phyloP scores from a whole-genome alignment of 1,284 basidiomycete species.

The Mrakiaceae sp. region DNA sequence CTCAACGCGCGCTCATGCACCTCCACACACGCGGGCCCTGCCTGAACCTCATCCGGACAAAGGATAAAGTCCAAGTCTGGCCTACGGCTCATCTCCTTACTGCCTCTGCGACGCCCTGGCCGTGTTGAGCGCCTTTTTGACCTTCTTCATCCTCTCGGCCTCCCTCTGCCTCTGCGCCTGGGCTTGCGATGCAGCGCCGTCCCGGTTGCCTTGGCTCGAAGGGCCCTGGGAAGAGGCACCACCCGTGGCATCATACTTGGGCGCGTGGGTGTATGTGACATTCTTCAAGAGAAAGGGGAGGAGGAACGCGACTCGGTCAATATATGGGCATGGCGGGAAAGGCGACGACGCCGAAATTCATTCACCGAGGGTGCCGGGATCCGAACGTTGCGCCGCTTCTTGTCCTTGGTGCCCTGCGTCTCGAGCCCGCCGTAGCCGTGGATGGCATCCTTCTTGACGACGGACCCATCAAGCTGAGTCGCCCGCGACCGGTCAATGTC shows the following conservation, averaged over 20 bases:
- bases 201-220: background rate
- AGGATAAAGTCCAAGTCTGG: background rate
- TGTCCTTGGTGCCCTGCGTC: constrained; percentile 6
- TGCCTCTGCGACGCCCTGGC: constrained; percentile 10
- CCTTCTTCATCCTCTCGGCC: constrained; percentile 9
- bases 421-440: background rate
- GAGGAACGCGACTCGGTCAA: background rate
- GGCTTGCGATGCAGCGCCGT: background rate
- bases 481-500: background rate
- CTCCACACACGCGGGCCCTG: background rate
- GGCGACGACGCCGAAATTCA: background rate
- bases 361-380: constrained; percentile 7
- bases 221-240: background rate
- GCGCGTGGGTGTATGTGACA: constrained; percentile 13
- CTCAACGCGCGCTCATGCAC: background rate
- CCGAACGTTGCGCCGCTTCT: constrained; percentile 9
- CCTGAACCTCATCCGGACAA: background rate
- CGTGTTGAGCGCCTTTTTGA: constrained; percentile 12
- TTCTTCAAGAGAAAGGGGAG: background rate
- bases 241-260: background rate
- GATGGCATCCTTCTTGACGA: background rate
- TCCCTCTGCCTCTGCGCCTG: constrained; percentile 13
- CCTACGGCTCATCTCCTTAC: background rate
- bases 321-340: background rate
- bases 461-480: background rate